Evolutionary conservation across 2,329 filamentous ascomycete genomes (phyloP), one percentile per base, ranked within the genome.

Genomic region (Epichloe bromicola): DNA sequence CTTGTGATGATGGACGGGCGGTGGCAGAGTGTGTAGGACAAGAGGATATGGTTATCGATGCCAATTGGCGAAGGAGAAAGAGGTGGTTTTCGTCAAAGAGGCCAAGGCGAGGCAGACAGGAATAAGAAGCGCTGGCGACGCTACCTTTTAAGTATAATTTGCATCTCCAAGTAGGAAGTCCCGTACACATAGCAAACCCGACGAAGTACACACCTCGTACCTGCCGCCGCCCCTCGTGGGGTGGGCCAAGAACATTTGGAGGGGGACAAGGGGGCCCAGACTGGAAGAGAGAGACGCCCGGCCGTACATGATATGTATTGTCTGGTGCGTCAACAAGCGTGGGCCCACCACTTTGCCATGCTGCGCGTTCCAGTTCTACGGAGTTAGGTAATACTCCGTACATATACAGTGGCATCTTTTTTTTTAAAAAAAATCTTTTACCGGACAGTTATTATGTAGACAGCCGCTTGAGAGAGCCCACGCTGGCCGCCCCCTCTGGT

Each of bases 131-230:
- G 37, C 37, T 19, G 54, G 53, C 51, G 46, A 39, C 41, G 40
- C 46, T 51, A 14, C 48, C 53, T 39, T 49, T 56, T 56, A 55
- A 56, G 55, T 54, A 55, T 42, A 10, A 41, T 46, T 46, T 46
- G 30, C 46, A 50, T 40, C 42, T 42, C 14, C 14, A 17, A 17
- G 34, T 30, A 19, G n/a, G 15, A 34, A 23, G 41, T 26, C 39
- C 50, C 19, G 48, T 52, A 26, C 23, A 26, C 7, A 50, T 42
- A 50, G 46, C 48, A 49, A 40, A 47, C 36, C 20, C 20, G 44
- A 38, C 30, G 23, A 45, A 51, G 47, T 53, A 51, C 51, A 55
- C 55, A 34, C 48, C 55, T 56, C 51, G 55, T 53, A 51, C 54
- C 53, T 53, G 49, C 46, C 51, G 48, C 50, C 46, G 51, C 47